phyloP scores from a whole-genome alignment of 169 alveolate species.

The Theileria annulata region DNA sequence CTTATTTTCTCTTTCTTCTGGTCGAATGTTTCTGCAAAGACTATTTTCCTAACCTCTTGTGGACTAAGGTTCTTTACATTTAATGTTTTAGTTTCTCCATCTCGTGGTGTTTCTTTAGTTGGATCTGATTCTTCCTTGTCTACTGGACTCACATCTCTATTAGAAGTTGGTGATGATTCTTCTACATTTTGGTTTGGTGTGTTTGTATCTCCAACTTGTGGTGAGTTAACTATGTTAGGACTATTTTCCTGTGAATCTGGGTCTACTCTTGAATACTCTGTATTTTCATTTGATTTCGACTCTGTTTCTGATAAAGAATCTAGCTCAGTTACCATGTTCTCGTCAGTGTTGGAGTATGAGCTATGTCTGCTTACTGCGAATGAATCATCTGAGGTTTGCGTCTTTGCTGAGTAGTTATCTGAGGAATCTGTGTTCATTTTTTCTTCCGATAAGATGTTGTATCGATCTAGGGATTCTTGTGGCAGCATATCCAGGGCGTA shows the following conservation, averaged over 20 bases:
- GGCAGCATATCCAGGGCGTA: constrained; percentile 65
- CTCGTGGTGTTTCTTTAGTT: neutral
- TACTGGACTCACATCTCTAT: neutral
- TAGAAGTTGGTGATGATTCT: neutral
- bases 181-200: no score
- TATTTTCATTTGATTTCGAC: neutral
- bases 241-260: constrained; percentile 1
- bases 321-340: neutral
- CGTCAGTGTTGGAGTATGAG: neutral
- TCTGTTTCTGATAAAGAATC: neutral
- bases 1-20: constrained; percentile 79
- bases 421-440: neutral
- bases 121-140: constrained; percentile 11
- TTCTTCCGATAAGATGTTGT: neutral
- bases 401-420: neutral
- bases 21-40: constrained; percentile 79
- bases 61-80: constrained; percentile 57
- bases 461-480: constrained; percentile 54
- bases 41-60: constrained; percentile 44
- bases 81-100: neutral
- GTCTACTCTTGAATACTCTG: neutral
- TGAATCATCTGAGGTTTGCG: constrained; percentile 4
- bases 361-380: neutral
- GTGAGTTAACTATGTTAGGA: no score
- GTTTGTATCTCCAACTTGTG: no score